phyloP scores from a whole-genome alignment of 2,329 filamentous ascomycete species.

The Neofusicoccum umdonicola region DNA sequence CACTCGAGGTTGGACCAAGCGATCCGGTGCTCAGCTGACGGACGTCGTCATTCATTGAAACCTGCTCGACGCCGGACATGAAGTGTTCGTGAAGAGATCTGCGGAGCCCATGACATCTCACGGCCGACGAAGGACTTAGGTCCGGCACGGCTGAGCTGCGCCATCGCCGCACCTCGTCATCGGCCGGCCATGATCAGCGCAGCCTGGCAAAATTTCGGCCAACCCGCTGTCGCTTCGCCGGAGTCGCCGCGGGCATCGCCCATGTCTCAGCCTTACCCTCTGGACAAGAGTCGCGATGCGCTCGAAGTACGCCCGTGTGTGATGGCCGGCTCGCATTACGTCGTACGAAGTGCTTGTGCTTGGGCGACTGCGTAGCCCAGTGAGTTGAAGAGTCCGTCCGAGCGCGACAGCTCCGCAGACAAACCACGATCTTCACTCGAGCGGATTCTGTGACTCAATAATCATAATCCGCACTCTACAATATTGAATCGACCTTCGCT shows the following conservation, averaged over 20 bases:
- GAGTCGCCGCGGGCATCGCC: neutral
- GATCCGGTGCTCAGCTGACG: neutral
- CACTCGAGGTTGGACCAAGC: neutral
- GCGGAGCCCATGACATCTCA: neutral
- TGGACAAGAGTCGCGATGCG: neutral
- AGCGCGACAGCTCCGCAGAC: too few relatives aligned
- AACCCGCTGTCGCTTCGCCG: neutral
- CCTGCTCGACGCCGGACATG: neutral
- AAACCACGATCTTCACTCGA: too few relatives aligned
- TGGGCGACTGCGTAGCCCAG: too few relatives aligned
- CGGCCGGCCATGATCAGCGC: neutral
- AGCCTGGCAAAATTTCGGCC: conserved; percentile 7
- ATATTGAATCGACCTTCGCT: neutral
- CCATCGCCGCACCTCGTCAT: conserved; percentile 6
- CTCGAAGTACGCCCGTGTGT: neutral
- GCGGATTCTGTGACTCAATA: too few relatives aligned
- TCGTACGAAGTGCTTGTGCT: too few relatives aligned
- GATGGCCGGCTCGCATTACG: too few relatives aligned
- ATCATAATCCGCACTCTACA: too few relatives aligned
- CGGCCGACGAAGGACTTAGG: neutral
- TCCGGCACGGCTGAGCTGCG: conserved; percentile 5
- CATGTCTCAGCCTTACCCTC: conserved; percentile 9
- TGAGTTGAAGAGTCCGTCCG: too few relatives aligned
- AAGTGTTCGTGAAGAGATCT: neutral
- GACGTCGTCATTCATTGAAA: neutral